Evolutionary conservation across 495 filamentous ascomycete species (phyloP).

Genomic region (Copromyces sp.): DNA sequence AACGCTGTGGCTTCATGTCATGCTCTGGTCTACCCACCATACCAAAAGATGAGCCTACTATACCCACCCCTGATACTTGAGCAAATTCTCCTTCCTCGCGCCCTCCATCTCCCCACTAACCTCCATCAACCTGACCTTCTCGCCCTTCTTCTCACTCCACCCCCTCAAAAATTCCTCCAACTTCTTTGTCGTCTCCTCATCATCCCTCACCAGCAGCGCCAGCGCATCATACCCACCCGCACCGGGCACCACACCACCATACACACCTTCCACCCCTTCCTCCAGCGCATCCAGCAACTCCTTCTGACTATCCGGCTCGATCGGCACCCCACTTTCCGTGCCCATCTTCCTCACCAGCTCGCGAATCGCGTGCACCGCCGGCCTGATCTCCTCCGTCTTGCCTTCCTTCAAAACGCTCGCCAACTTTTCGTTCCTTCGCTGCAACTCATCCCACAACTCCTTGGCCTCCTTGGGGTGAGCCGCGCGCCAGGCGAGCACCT

Average conservation of each 20-base stretch:
- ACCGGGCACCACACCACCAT: constrained; percentile 87
- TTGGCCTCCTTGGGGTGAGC: constrained; percentile 56
- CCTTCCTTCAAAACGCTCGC: constrained; percentile 47
- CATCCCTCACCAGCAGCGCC: constrained; percentile 67
- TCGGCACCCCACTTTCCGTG: constrained; percentile 60
- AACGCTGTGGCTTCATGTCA: neutral
- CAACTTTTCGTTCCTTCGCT: constrained; percentile 62
- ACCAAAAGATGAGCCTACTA: constrained; percentile 2
- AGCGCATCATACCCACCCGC: constrained; percentile 93
- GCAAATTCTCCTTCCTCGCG: constrained; percentile 53
- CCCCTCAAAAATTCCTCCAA: constrained; percentile 51
- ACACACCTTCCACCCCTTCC: constrained; percentile 58
- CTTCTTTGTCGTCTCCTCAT: constrained; percentile 51
- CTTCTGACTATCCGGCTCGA: constrained; percentile 83
- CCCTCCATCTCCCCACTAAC: constrained; percentile 87
- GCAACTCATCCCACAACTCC: constrained; percentile 60
- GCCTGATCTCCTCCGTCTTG: constrained; percentile 24
- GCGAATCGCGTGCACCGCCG: constrained; percentile 32
- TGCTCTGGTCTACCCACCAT: neutral
- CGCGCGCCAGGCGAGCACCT: constrained; percentile 74
- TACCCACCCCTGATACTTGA: constrained; percentile 56
- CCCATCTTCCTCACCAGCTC: constrained; percentile 67
- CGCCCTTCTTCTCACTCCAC: constrained; percentile 59
- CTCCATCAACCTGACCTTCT: constrained; percentile 63
- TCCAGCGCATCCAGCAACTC: constrained; percentile 67